Conservation (phyloP, 176 grass and related monocot genomes). For the Oryza longistaminata region DNA sequence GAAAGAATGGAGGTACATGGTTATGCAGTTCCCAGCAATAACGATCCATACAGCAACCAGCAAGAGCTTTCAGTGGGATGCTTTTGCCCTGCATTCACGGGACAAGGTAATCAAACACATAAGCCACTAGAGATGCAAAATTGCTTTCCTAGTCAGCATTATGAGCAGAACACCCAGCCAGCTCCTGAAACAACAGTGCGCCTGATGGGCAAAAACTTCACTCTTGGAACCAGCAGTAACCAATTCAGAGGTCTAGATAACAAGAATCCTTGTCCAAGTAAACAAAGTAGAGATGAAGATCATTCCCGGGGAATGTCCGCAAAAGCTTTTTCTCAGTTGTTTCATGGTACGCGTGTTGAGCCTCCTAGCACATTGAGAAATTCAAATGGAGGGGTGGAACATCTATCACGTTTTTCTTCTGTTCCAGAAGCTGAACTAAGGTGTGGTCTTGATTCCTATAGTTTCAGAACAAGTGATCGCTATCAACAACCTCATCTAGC, state of each 20-base stretch:
- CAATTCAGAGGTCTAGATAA: constrained; percentile 47
- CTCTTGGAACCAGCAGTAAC: constrained; percentile 56
- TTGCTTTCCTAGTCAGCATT: constrained; percentile 19
- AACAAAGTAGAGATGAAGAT: constrained; percentile 42
- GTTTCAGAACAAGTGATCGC: constrained; percentile 35
- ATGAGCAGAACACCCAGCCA: constrained; percentile 39
- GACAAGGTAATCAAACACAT: constrained; percentile 28
- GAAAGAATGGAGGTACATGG: constrained; percentile 53
- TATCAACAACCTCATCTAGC: constrained; percentile 35
- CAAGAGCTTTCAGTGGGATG: constrained; percentile 27
- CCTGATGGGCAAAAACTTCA: constrained; percentile 89
- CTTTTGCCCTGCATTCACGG: constrained; percentile 36
- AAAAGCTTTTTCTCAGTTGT: constrained; percentile 30
- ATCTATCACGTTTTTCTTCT: constrained; percentile 33
- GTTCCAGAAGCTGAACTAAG: constrained; percentile 32
- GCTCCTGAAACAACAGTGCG: constrained; percentile 65
- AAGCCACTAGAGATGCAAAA: constrained; percentile 40
- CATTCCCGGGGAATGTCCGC: constrained; percentile 5
- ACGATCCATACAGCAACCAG: constrained; percentile 22
- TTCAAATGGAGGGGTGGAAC: constrained; percentile 26
- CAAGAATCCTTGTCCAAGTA: constrained; percentile 36
- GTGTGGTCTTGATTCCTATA: constrained; percentile 11
- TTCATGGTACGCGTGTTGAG: constrained; percentile 20
- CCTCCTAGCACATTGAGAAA: constrained; percentile 21
- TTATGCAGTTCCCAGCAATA: constrained; percentile 26